Evolutionary conservation across 495 filamentous ascomycete genomes (phyloP).

Genomic region (Lindgomyces ingoldianus): DNA sequence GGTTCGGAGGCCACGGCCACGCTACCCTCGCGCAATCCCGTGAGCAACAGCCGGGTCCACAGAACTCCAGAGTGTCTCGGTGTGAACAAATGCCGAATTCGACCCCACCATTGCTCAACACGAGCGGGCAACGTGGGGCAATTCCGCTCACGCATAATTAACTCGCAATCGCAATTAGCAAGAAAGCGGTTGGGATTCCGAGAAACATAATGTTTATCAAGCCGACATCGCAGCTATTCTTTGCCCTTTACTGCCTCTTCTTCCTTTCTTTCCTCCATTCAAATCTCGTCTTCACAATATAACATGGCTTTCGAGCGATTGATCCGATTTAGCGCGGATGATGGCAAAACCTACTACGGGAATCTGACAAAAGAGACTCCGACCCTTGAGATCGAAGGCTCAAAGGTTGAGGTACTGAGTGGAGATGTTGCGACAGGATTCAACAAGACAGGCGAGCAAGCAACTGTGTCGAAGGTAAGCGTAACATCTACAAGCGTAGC

Average conservation of each 20-base stretch:
- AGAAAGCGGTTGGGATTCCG: background rate
- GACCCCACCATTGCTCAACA: slow-evolving; percentile 21
- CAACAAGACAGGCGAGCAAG: slow-evolving; percentile 28
- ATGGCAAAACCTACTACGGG: slow-evolving; percentile 29
- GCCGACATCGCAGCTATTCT: slow-evolving; percentile 7
- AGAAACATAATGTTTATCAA: background rate
- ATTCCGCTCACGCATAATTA: background rate
- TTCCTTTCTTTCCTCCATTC: background rate
- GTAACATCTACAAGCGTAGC: background rate
- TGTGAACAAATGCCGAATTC: slow-evolving; percentile 24
- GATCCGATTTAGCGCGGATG: slow-evolving; percentile 25
- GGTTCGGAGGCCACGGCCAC: no score
- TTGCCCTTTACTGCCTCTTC: background rate
- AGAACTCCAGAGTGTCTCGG: slow-evolving; percentile 1
- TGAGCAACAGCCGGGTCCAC: slow-evolving; percentile 9
- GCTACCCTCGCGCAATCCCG: slow-evolving; percentile 18
- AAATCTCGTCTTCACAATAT: background rate
- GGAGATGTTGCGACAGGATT: slow-evolving; percentile 26
- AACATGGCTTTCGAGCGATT: slow-evolving; percentile 28
- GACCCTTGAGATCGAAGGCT: slow-evolving; percentile 27
- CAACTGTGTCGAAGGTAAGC: slow-evolving; percentile 39
- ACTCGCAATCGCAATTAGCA: background rate
- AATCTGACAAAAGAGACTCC: slow-evolving; percentile 22
- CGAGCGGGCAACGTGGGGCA: slow-evolving; percentile 23
- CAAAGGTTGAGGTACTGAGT: slow-evolving; percentile 20